Conservation (phyloP, 192 early-diverging fungal genomes). For the Backusella tuberculispora region DNA sequence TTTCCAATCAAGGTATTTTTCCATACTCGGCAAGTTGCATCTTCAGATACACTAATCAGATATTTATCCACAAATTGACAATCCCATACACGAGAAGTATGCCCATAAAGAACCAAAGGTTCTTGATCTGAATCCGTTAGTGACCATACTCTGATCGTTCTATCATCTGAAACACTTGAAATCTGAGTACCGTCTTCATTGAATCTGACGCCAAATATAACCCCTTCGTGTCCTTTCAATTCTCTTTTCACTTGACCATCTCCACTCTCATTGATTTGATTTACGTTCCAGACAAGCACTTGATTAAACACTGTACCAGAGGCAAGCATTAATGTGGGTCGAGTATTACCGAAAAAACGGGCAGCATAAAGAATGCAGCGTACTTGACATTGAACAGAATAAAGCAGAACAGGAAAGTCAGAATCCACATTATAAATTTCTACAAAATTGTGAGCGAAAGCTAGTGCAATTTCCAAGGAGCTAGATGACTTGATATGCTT, state of each 20-base stretch:
- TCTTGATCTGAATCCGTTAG: constrained; percentile 19
- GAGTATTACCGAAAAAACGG: constrained; percentile 63
- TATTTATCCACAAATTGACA: constrained; percentile 62
- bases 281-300: constrained; percentile 70
- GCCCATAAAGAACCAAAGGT: constrained; percentile 64
- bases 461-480: constrained; percentile 55
- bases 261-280: constrained; percentile 39
- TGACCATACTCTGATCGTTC: constrained; percentile 79
- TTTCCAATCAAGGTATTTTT: constrained; percentile 45
- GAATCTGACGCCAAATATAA: constrained; percentile 77
- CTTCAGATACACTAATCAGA: constrained; percentile 77
- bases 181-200: constrained; percentile 59
- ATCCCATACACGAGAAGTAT: constrained; percentile 81
- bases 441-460: constrained; percentile 78
- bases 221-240: constrained; percentile 69
- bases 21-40: constrained; percentile 85
- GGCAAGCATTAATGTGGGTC: constrained; percentile 57
- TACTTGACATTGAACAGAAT: constrained; percentile 61
- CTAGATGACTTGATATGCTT: not conserved
- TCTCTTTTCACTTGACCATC: constrained; percentile 47
- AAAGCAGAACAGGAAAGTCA: constrained; percentile 25
- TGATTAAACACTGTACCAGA: constrained; percentile 88
- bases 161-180: constrained; percentile 82
- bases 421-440: constrained; percentile 55
- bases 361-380: constrained; percentile 79